phyloP scores from a whole-genome alignment of 257 asterid genomes.

The Solanum verrucosum region DNA sequence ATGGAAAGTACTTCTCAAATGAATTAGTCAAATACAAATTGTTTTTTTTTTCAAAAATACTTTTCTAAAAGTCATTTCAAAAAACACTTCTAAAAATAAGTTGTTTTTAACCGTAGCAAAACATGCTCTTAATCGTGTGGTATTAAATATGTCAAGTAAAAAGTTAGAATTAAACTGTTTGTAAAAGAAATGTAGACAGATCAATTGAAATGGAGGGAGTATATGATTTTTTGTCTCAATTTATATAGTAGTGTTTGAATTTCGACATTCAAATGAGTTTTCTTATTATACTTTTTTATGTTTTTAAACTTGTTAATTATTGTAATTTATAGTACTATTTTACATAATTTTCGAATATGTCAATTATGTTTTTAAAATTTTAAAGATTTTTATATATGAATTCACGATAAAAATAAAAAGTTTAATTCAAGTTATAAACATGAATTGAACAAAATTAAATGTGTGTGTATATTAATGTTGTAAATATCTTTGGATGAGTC shows the following conservation, averaged over 20 bases:
- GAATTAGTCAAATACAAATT: not conserved
- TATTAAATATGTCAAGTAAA: not conserved
- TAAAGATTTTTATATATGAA: not conserved
- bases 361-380: not conserved
- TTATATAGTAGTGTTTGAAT: not conserved
- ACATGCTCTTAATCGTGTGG: not conserved
- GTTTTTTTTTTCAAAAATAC: no score
- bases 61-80: not conserved
- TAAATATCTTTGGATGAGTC: not conserved
- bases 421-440: not conserved
- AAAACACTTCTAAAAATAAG: not conserved
- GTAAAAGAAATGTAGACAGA: not conserved
- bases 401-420: not conserved
- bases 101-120: no score
- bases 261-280: not conserved
- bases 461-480: not conserved
- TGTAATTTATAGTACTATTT: not conserved
- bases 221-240: not conserved
- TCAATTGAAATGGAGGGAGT: not conserved
- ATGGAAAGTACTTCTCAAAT: no score
- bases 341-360: not conserved
- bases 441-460: not conserved
- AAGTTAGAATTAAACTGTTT: not conserved
- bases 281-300: not conserved
- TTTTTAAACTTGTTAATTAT: not conserved